phyloP scores from a whole-genome alignment of 2,329 filamentous ascomycete species.

The Plectosphaerella cucumerina region DNA sequence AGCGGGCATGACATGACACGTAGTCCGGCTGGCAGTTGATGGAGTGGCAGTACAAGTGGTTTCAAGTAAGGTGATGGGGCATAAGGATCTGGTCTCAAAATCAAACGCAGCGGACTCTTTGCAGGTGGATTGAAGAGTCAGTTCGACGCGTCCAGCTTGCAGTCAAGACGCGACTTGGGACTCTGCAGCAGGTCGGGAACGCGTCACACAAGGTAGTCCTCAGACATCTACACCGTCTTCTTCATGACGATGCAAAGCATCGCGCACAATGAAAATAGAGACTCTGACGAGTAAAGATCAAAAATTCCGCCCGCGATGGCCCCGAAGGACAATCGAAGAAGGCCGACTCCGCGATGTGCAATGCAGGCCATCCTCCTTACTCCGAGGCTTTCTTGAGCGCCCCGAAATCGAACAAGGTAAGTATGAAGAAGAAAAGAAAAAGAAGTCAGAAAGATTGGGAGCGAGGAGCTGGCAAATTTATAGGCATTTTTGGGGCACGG shows the following conservation, averaged over 20 bases:
- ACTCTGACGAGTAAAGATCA: slow-evolving; percentile 24
- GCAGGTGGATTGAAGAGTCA: too few species aligned
- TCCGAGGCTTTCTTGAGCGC: slow-evolving; percentile 38
- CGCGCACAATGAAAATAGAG: slow-evolving; percentile 38
- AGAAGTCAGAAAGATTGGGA: not conserved
- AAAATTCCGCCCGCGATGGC: slow-evolving; percentile 48
- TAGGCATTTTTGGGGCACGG: not conserved
- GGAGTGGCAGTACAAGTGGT: too few species aligned
- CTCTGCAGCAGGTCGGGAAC: too few species aligned
- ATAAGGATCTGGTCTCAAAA: too few species aligned
- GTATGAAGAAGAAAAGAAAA: slow-evolving; percentile 33
- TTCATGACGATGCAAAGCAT: slow-evolving; percentile 39
- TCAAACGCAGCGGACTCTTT: too few species aligned
- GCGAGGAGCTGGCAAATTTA: not conserved
- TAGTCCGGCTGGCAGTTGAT: too few species aligned
- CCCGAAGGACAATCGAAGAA: slow-evolving; percentile 47
- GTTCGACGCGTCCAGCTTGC: too few species aligned
- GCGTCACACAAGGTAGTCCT: too few species aligned
- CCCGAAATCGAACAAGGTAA: slow-evolving; percentile 42
- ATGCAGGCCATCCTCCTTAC: slow-evolving; percentile 45
- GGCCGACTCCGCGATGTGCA: slow-evolving; percentile 47
- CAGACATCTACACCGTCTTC: slow-evolving; percentile 16
- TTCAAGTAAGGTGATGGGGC: too few species aligned
- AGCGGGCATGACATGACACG: too few species aligned
- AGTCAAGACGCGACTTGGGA: too few species aligned